Evolutionary conservation across 805 yeast genomes (phyloP).

Genomic region (Saturnispora mendoncae): DNA sequence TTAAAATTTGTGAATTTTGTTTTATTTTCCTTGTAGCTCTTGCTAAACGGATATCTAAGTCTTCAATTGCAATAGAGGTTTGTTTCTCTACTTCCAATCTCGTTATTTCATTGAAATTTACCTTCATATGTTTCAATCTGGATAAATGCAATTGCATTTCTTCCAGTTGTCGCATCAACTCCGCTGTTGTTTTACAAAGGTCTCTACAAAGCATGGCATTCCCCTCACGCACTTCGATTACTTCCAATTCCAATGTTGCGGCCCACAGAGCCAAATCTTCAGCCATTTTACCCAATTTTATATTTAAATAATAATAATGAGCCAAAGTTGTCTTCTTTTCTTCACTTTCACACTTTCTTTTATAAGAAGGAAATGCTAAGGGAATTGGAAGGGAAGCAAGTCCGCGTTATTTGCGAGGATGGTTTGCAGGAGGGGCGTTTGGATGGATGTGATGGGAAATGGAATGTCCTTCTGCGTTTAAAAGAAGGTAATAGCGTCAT

Average conservation of each 20-base stretch:
- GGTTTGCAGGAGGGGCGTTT: slow-evolving; percentile 6
- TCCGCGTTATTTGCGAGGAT: not conserved
- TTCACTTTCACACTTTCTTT: not conserved
- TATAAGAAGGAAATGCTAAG: not conserved
- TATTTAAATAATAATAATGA: no score
- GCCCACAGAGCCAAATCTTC: slow-evolving; percentile 36
- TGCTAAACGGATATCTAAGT: slow-evolving; percentile 1
- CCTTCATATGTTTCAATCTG: slow-evolving; percentile 5
- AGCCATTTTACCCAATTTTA: no score
- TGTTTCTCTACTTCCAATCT: slow-evolving; percentile 3
- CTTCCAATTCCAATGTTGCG: slow-evolving; percentile 40
- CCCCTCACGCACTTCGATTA: no score
- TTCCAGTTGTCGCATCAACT: slow-evolving; percentile 8
- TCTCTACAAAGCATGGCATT: no score
- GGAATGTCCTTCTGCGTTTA: slow-evolving; percentile 1
- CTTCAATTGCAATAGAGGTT: slow-evolving; percentile 4
- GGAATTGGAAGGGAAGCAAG: slow-evolving; percentile 1
- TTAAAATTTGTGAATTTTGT: not conserved
- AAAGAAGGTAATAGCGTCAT: not conserved
- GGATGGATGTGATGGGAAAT: not conserved
- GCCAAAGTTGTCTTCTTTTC: not conserved
- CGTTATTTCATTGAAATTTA: slow-evolving; percentile 3
- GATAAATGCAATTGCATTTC: slow-evolving; percentile 5
- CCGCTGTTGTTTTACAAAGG: slow-evolving; percentile 12
- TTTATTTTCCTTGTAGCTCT: slow-evolving; percentile 2